These are phyloP conservation scores for Phialophora expanda DNA, from an alignment of 2,329 filamentous ascomycete genomes.

Conservation along the genomic window DNA sequence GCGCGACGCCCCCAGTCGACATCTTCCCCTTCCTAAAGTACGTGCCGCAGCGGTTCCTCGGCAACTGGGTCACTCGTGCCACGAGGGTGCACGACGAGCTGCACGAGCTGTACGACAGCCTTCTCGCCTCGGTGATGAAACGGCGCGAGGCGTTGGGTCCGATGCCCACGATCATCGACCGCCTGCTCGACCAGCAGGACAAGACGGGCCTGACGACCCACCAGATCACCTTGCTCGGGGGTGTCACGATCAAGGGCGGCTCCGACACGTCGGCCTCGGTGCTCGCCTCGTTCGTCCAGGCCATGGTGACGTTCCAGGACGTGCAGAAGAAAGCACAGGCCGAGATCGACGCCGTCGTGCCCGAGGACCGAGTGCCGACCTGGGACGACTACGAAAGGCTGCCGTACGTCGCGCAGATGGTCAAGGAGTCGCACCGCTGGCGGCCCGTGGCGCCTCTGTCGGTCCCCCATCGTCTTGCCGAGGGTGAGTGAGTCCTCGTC, in stretches of 20 bases:
- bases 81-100: slow-evolving; percentile 49
- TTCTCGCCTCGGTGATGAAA: slow-evolving; percentile 43
- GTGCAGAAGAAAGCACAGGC: slow-evolving; percentile 52
- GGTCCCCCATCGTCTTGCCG: slow-evolving; percentile 52
- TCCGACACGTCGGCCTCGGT: slow-evolving; percentile 50
- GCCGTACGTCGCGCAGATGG: slow-evolving; percentile 44
- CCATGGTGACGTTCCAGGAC: slow-evolving; percentile 56
- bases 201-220: slow-evolving; percentile 44
- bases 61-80: slow-evolving; percentile 49
- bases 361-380: slow-evolving; percentile 42
- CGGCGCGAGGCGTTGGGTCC: slow-evolving; percentile 42
- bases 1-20: slow-evolving; percentile 57
- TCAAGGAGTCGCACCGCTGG: slow-evolving; percentile 46
- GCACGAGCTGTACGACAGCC: slow-evolving; percentile 49
- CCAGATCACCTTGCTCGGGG: slow-evolving; percentile 49
- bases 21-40: slow-evolving; percentile 52
- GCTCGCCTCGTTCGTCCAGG: slow-evolving; percentile 53
- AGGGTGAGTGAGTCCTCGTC: slow-evolving; percentile 25
- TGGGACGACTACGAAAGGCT: slow-evolving; percentile 43
- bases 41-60: slow-evolving; percentile 50
- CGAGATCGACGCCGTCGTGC: slow-evolving; percentile 50
- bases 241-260: slow-evolving; percentile 44
- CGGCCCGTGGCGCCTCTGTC: slow-evolving; percentile 53
- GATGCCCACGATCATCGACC: slow-evolving; percentile 48
- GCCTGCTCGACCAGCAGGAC: slow-evolving; percentile 47